Percentiles rank a stretch among this genome's conserved stretches.
Evolutionary conservation across 441 rosid species (phyloP).

Genomic region (Gossypium armourianum): DNA sequence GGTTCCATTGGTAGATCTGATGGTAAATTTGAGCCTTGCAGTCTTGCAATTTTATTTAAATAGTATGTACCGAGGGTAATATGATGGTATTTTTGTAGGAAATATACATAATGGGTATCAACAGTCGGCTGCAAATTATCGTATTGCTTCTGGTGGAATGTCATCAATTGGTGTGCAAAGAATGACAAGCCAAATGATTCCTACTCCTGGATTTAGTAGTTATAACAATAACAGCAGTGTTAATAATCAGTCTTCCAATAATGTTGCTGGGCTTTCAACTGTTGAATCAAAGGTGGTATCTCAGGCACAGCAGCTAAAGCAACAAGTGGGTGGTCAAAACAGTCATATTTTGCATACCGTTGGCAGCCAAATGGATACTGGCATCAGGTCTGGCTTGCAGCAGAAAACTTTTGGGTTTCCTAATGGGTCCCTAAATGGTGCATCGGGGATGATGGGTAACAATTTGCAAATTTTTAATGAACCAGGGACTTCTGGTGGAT

Average conservation of each 20-base stretch:
- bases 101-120: constrained; percentile 67
- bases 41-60: constrained; percentile 2
- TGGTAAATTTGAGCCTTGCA: constrained; percentile 24
- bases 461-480: constrained; percentile 47
- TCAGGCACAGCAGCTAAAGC: constrained; percentile 69
- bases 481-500: constrained; percentile 48
- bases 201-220: constrained; percentile 77
- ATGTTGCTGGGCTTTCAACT: constrained; percentile 42
- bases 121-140: constrained; percentile 55
- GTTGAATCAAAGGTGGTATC: constrained; percentile 54
- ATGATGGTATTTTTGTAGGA: constrained; percentile 35
- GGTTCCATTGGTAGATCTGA: constrained; percentile 41
- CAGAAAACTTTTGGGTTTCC: constrained; percentile 63
- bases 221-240: constrained; percentile 29
- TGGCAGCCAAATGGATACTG: constrained; percentile 74
- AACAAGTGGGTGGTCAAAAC: constrained; percentile 52
- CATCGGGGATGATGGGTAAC: constrained; percentile 56
- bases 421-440: constrained; percentile 57
- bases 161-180: constrained; percentile 57
- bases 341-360: constrained; percentile 63
- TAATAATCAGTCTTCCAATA: constrained; percentile 39
- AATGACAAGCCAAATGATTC: constrained; percentile 75
- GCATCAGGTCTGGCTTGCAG: constrained; percentile 65
- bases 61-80: not conserved
- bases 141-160: constrained; percentile 69